Percentiles rank a stretch among this genome's conserved stretches.
These are phyloP conservation scores for Cercospora nicotianae DNA, from an alignment of 2,329 filamentous ascomycete species.

Conservation along the genomic window DNA sequence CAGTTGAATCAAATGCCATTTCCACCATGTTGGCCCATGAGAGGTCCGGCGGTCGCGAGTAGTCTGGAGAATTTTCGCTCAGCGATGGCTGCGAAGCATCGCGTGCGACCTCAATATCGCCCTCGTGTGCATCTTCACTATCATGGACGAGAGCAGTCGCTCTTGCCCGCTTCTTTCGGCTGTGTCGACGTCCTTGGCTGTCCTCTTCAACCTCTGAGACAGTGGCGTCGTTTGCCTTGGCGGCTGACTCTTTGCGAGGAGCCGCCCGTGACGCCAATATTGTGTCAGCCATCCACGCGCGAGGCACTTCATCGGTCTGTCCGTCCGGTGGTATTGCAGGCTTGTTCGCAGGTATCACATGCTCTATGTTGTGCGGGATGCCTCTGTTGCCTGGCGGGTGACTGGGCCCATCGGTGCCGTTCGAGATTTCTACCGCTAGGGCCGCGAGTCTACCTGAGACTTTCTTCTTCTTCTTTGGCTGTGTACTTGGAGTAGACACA, in stretches of 20 bases:
- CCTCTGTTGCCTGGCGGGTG: not conserved
- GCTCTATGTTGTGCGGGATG: not conserved
- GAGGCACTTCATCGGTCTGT: not conserved
- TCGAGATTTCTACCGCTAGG: not conserved
- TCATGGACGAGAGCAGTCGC: not conserved
- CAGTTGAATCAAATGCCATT: constrained; percentile 9
- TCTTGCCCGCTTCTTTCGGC: not conserved
- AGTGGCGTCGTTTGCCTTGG: not conserved
- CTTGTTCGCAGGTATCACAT: not conserved
- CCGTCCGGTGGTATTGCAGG: not conserved
- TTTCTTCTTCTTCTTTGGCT: not conserved
- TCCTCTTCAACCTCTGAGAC: not conserved
- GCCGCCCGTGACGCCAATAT: not conserved
- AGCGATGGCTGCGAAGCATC: not conserved
- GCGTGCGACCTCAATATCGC: not conserved
- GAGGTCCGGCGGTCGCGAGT: constrained; percentile 3
- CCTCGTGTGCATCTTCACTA: not conserved
- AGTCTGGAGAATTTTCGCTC: not conserved
- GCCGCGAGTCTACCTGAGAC: not conserved
- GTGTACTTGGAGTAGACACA: not conserved
- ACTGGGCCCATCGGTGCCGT: not conserved
- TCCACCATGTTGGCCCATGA: constrained; percentile 8
- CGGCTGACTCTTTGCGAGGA: not conserved
- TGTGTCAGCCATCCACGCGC: not conserved
- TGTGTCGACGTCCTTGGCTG: not conserved